Base-by-base conservation (phyloP, 768 basidiomycete species). In the Gloeostereum incarnatum region DNA sequence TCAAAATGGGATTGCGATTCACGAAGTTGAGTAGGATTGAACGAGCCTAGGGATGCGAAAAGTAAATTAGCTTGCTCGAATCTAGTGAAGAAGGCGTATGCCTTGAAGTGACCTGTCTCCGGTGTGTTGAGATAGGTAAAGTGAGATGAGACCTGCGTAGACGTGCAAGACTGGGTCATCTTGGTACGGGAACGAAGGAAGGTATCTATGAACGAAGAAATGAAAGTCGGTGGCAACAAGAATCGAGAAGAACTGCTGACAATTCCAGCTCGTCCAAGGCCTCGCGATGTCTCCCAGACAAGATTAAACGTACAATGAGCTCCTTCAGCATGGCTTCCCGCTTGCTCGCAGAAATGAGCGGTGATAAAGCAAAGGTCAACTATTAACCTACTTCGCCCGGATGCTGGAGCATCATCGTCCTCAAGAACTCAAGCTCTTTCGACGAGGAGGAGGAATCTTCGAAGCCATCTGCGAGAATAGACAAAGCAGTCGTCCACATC, bases 221-320 rank as follows among this genome's bases (percentile, higher is more conserved):
- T 31, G 32, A 35, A 32, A 41, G 36, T 38, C 42, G 33, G 38
- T 13, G 14, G 42, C n/a, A 34, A 39, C 31, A 29, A 26, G 14
- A 30, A 27, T 20, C 11, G 29, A 26, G 29, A 23, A 17, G n/a
- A 19, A 35, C 31, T 13, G 58, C 74, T 46, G 59, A 91, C 88
- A 92, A 68, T 52, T 92, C 87, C 9, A 94, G 61, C 53, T 96
- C 87, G 43, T 89, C 83, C 39, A 91, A 60, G 1, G 91, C 92
- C 38, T 81, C 75, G 40, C 68, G 66, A 48, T 83, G 66, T 50
- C 67, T 68, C 4, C 64, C 69, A 14, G 66, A 55, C 14, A 70
- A 47, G 40, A 91, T 75, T 16, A 91, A 63, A 22, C 75, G 66
- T 18, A 90, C 66, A 7, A 84, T 61, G 3, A 93, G 59, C 51